Conservation (phyloP, 1,284 basidiomycete species). For the Pterula multifida region DNA sequence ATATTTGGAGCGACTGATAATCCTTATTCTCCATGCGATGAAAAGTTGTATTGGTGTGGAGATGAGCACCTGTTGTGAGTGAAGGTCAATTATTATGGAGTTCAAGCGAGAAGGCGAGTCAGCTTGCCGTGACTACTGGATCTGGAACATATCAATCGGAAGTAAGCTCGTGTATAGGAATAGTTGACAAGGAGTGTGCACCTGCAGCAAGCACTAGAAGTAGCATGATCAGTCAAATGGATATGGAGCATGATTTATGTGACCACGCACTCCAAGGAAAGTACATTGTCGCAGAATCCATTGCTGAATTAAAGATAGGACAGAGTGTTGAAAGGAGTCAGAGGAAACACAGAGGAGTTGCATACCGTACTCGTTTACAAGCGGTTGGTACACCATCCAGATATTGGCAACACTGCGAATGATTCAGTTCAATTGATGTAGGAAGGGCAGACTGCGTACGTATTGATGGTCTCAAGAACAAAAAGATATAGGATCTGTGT, state of each 20-base stretch:
- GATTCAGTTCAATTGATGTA: constrained; percentile 21
- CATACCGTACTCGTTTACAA: constrained; percentile 9
- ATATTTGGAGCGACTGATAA: constrained; percentile 27
- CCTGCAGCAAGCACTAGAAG: neutral
- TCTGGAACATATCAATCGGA: neutral
- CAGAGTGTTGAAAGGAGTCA: no score
- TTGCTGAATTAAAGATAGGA: constrained; percentile 6
- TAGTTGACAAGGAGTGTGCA: neutral
- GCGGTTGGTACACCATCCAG: constrained; percentile 32
- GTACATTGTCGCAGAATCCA: constrained; percentile 2
- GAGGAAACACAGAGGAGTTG: neutral
- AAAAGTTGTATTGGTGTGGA: constrained; percentile 41
- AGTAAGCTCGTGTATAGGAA: neutral
- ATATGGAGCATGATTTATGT: no score
- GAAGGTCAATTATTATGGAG: neutral
- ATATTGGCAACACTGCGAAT: constrained; percentile 26
- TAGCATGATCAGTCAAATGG: constrained; percentile 4
- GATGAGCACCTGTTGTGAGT: constrained; percentile 24
- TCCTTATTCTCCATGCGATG: constrained; percentile 36
- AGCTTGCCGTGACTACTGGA: constrained; percentile 8
- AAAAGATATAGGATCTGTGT: neutral
- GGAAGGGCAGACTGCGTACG: neutral
- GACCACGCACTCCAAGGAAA: constrained; percentile 11
- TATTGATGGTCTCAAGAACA: neutral
- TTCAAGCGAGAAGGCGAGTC: neutral